phyloP scores from a whole-genome alignment of 495 filamentous ascomycete genomes.

The Penicillium bialowiezense region DNA sequence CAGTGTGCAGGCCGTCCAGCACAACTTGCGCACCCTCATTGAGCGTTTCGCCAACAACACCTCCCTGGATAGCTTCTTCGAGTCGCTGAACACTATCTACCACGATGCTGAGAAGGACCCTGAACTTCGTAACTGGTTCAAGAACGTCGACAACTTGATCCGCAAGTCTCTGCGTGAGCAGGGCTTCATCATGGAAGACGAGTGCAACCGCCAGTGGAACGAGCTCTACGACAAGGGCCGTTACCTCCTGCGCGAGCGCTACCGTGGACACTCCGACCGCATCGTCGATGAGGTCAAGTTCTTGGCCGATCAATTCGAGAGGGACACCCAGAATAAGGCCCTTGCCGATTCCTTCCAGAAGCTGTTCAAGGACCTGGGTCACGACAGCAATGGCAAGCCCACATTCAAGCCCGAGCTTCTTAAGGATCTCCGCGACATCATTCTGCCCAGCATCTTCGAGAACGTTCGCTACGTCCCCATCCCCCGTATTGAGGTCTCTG shows the following conservation, averaged over 20 bases:
- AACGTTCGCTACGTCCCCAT: constrained; percentile 88
- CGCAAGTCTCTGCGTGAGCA: constrained; percentile 79
- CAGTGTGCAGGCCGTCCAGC: constrained; percentile 65
- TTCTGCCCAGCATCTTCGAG: constrained; percentile 82
- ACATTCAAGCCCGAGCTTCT: constrained; percentile 89
- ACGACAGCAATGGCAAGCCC: constrained; percentile 77
- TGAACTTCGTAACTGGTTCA: constrained; percentile 89
- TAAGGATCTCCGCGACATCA: constrained; percentile 83
- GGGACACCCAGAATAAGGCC: constrained; percentile 78
- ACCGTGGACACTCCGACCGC: constrained; percentile 82
- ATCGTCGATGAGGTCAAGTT: constrained; percentile 90
- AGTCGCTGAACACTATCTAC: constrained; percentile 84
- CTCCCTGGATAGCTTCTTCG: constrained; percentile 80
- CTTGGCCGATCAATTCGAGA: constrained; percentile 81
- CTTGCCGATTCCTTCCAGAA: constrained; percentile 75
- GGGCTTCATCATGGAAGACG: constrained; percentile 86
- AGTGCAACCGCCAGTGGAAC: constrained; percentile 80
- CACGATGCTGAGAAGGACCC: constrained; percentile 86
- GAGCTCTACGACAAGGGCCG: constrained; percentile 80
- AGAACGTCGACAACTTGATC: constrained; percentile 69
- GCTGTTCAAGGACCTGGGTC: constrained; percentile 84
- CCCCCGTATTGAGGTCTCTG: constrained; percentile 90
- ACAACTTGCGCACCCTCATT: constrained; percentile 78
- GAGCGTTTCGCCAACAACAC: constrained; percentile 97
- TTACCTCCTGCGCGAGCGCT: constrained; percentile 85